These are phyloP conservation scores for Thelonectria discophora DNA, from an alignment of 2,329 filamentous ascomycete species.

Conservation along the genomic window DNA sequence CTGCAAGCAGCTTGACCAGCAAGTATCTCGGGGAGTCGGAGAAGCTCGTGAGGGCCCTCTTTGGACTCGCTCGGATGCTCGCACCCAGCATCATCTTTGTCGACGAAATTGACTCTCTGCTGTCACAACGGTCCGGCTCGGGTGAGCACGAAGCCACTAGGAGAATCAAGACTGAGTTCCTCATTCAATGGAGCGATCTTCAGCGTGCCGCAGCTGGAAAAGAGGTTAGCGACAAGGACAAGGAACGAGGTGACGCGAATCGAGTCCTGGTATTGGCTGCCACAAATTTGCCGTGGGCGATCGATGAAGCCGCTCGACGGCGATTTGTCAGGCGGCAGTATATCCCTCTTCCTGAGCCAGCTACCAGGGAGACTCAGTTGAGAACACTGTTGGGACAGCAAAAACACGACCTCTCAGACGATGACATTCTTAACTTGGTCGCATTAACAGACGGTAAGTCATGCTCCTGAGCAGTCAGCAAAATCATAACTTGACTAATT, in stretches of 20 bases:
- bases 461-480: background rate
- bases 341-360: constrained; percentile 88
- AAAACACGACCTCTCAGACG: constrained; percentile 78
- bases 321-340: constrained; percentile 95
- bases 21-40: constrained; percentile 97
- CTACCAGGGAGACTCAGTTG: constrained; percentile 82
- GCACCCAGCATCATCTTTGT: constrained; percentile 98
- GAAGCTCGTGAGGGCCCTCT: constrained; percentile 92
- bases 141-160: constrained; percentile 93
- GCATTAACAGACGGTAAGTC: constrained; percentile 80
- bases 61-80: constrained; percentile 85
- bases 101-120: constrained; percentile 94
- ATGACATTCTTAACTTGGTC: constrained; percentile 80
- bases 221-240: constrained; percentile 72
- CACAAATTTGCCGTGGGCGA: constrained; percentile 96
- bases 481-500: background rate
- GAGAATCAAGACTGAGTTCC: constrained; percentile 95
- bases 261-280: constrained; percentile 92
- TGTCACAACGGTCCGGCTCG: constrained; percentile 83
- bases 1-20: constrained; percentile 90
- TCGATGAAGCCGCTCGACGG: constrained; percentile 91
- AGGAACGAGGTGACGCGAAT: constrained; percentile 80
- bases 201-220: constrained; percentile 90
- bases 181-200: constrained; percentile 96
- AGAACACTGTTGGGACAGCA: constrained; percentile 84